Conservation (phyloP, 495 filamentous ascomycete genomes). For the Trichocladium antarcticum region DNA sequence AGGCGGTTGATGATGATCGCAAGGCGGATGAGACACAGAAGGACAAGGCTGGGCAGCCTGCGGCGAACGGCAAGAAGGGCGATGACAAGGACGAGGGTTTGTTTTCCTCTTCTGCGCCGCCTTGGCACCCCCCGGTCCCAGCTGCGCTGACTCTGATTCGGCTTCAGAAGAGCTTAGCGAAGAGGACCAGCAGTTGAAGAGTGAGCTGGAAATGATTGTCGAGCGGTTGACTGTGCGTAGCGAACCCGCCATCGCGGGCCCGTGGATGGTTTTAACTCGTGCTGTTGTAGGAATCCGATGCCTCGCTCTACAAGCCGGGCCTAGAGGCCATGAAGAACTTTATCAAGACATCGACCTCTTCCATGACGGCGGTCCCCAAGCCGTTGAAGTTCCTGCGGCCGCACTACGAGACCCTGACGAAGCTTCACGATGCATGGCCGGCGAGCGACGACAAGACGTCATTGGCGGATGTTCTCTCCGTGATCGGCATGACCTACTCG, state of each 20-base stretch:
- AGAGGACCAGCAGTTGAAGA: conserved; percentile 96
- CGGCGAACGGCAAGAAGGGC: conserved; percentile 63
- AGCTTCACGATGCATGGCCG: conserved; percentile 80
- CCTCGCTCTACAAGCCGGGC: conserved; percentile 77
- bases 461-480: conserved; percentile 88
- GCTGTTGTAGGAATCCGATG: conserved; percentile 60
- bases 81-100: conserved; percentile 45
- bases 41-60: conserved; percentile 53
- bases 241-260: conserved; percentile 3
- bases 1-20: conserved; percentile 54
- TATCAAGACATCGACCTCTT: conserved; percentile 97
- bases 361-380: conserved; percentile 98
- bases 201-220: conserved; percentile 95
- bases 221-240: conserved; percentile 75
- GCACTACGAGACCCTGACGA: conserved; percentile 78
- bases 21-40: conserved; percentile 58
- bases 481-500: conserved; percentile 97
- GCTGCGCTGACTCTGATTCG: conserved; percentile 18
- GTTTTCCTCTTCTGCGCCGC: conserved; percentile 12
- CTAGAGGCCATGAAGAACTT: conserved; percentile 91
- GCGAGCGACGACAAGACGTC: conserved; percentile 74
- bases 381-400: conserved; percentile 95
- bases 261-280: conserved; percentile 16
- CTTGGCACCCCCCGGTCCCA: conserved; percentile 6
- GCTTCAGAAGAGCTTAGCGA: conserved; percentile 76